Evolutionary conservation across 768 basidiomycete species (phyloP).

Genomic region (Boletus vinaceobasis): DNA sequence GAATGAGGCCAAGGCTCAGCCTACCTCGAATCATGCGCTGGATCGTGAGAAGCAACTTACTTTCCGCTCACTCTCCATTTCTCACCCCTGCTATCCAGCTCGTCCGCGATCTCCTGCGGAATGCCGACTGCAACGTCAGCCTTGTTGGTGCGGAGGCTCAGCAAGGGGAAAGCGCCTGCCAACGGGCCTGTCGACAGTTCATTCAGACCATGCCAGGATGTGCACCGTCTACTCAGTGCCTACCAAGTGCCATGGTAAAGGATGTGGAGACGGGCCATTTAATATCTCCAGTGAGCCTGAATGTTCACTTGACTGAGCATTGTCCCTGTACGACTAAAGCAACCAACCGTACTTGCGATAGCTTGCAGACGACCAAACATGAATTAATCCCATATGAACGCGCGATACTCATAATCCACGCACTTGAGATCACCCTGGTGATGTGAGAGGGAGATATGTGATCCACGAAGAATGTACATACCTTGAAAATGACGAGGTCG

Average conservation of each 20-base stretch:
- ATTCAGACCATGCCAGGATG: not conserved
- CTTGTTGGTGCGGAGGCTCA: constrained; percentile 91
- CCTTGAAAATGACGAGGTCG: constrained; percentile 83
- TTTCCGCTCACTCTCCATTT: constrained; percentile 81
- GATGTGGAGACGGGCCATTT: constrained; percentile 81
- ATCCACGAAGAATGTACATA: constrained; percentile 22
- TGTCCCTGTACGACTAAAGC: not conserved
- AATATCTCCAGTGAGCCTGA: constrained; percentile 86
- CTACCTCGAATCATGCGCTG: not conserved
- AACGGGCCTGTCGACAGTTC: constrained; percentile 56
- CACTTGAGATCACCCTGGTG: constrained; percentile 85
- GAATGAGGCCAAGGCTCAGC: constrained; percentile 2
- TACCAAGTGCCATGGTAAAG: constrained; percentile 71
- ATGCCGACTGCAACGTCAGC: constrained; percentile 92
- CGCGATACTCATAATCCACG: constrained; percentile 27
- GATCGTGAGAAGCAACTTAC: constrained; percentile 37
- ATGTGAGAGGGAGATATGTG: not conserved
- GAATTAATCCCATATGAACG: not conserved
- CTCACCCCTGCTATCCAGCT: constrained; percentile 59
- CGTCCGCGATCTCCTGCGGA: constrained; percentile 57
- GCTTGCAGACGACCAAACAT: constrained; percentile 33
- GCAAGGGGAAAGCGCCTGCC: constrained; percentile 70
- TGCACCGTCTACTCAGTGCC: constrained; percentile 8
- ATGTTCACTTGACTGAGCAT: constrained; percentile 1
- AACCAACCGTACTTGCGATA: constrained; percentile 71